A percentile compares a stretch with the other conserved stretches of the same genome.
phyloP scores from a whole-genome alignment of 2,329 filamentous ascomycete genomes.

The Neofusicoccum ribis region DNA sequence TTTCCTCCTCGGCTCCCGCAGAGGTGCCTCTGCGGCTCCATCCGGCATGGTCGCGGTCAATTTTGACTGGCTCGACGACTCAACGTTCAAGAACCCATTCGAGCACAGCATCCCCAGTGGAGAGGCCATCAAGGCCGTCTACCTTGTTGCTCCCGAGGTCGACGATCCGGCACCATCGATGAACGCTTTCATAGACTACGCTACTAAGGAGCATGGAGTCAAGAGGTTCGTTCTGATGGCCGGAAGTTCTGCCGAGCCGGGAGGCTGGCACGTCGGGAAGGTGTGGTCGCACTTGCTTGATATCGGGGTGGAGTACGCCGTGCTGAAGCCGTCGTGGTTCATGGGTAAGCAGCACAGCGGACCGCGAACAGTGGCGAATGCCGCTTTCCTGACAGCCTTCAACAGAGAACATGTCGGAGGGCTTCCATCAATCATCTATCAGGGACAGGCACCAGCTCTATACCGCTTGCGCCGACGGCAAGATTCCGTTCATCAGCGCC shows the following conservation, averaged over 20 bases:
- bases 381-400: neutral
- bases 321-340: slow-evolving; percentile 53
- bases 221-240: slow-evolving; percentile 50
- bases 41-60: slow-evolving; percentile 20
- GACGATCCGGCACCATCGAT: slow-evolving; percentile 36
- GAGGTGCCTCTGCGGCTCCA: neutral
- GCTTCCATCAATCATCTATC: slow-evolving; percentile 35
- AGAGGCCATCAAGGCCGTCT: slow-evolving; percentile 39
- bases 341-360: slow-evolving; percentile 35
- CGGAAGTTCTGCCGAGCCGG: slow-evolving; percentile 39
- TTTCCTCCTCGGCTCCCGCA: slow-evolving; percentile 43
- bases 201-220: slow-evolving; percentile 32
- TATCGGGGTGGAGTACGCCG: slow-evolving; percentile 35
- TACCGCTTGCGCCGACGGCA: slow-evolving; percentile 46
- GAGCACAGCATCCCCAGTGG: slow-evolving; percentile 1
- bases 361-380: neutral
- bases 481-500: slow-evolving; percentile 49
- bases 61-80: slow-evolving; percentile 50
- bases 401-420: slow-evolving; percentile 49
- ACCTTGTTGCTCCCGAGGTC: slow-evolving; percentile 42
- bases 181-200: slow-evolving; percentile 46
- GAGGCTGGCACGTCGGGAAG: slow-evolving; percentile 37
- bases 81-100: slow-evolving; percentile 44
- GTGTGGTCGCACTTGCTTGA: slow-evolving; percentile 43
- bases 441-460: slow-evolving; percentile 44